Evolutionary conservation across 371 early-diverging fungal genomes (phyloP).

Genomic region (Mucor velutinosus): DNA sequence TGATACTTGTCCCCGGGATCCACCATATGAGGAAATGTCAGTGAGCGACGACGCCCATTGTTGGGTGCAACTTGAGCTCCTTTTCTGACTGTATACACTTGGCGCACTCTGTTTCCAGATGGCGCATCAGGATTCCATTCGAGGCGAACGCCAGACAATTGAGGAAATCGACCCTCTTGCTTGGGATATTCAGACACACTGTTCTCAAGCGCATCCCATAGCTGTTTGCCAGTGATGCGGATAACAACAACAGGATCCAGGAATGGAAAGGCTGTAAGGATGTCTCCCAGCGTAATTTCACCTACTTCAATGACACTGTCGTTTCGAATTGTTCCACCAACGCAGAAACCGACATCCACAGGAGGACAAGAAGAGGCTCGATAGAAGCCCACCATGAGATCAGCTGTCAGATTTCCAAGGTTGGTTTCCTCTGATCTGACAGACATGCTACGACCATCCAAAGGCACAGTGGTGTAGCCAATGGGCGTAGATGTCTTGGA

Average conservation of each 20-base stretch:
- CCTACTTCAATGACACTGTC: conserved; percentile 59
- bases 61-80: neutral
- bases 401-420: conserved; percentile 63
- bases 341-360: conserved; percentile 51
- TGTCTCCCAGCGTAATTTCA: conserved; percentile 55
- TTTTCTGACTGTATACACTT: conserved; percentile 25
- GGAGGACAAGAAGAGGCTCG: conserved; percentile 31
- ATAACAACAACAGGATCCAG: conserved; percentile 67
- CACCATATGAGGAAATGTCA: conserved; percentile 15
- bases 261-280: conserved; percentile 67
- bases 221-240: conserved; percentile 54
- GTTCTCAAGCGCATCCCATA: conserved; percentile 62
- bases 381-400: conserved; percentile 60
- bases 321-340: conserved; percentile 64
- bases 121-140: conserved; percentile 52
- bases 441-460: conserved; percentile 59
- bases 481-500: conserved; percentile 49
- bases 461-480: conserved; percentile 46
- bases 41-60: conserved; percentile 12
- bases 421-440: conserved; percentile 61
- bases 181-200: conserved; percentile 63
- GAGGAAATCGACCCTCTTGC: conserved; percentile 70
- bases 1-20: conserved; percentile 17
- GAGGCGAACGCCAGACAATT: conserved; percentile 61
- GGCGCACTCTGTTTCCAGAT: conserved; percentile 49